Percentiles rank a stretch among this genome's conserved stretches.
Conservation (phyloP, 2,329 filamentous ascomycete genomes). For the Cladosporium oxysporum region DNA sequence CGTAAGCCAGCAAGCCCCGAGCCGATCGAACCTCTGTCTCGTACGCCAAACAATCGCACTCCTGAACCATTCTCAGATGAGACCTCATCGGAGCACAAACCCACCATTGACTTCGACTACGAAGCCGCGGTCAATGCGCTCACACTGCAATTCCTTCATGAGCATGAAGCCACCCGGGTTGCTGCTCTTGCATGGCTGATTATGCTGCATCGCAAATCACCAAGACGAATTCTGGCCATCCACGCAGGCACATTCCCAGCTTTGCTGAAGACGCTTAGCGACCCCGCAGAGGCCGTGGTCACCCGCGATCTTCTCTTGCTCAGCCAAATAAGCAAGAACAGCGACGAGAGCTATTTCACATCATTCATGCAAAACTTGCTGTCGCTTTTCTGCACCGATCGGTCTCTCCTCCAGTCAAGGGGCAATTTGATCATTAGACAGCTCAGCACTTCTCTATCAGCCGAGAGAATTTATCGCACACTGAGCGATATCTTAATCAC, state of each 20-base stretch:
- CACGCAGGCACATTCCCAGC: conserved; percentile 97
- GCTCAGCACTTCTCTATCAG: conserved; percentile 86
- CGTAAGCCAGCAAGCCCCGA: conserved; percentile 32
- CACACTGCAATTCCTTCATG: conserved; percentile 90
- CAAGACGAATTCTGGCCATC: conserved; percentile 82
- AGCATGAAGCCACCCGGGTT: conserved; percentile 93
- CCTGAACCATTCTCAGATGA: conserved; percentile 31
- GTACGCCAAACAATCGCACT: conserved; percentile 32
- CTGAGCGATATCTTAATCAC: conserved; percentile 74
- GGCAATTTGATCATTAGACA: conserved; percentile 97
- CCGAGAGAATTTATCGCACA: conserved; percentile 93
- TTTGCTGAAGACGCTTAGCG: conserved; percentile 90
- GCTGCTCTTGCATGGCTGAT: conserved; percentile 94
- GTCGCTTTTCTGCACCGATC: conserved; percentile 92
- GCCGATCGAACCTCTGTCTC: conserved; percentile 24
- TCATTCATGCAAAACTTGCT: conserved; percentile 98
- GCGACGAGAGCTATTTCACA: conserved; percentile 94
- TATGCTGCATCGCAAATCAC: conserved; percentile 95
- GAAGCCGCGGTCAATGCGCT: conserved; percentile 90
- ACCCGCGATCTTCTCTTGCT: conserved; percentile 90
- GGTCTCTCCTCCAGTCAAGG: conserved; percentile 83
- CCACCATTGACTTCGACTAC: conserved; percentile 82
- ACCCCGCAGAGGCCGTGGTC: conserved; percentile 92
- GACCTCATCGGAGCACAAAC: conserved; percentile 36
- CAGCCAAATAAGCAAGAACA: conserved; percentile 94